Conservation (phyloP, 2,329 filamentous ascomycete species). For the Chalaropsis thielavioides region DNA sequence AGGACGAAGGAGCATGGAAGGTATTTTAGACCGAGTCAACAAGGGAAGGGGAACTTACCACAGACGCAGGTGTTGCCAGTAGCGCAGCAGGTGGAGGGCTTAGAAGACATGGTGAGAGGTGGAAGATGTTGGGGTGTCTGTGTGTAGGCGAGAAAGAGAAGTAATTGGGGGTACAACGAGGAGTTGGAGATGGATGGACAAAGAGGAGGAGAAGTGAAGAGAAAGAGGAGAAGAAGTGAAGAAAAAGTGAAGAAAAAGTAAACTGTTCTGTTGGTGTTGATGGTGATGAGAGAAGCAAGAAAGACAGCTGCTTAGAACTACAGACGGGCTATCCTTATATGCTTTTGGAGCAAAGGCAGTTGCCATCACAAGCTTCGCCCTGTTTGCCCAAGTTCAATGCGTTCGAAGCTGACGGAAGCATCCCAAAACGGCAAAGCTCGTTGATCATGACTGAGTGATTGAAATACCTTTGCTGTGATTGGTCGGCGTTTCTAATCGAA, state of each 20-base stretch:
- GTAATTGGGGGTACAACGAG: neutral
- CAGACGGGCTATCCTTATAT: conserved; percentile 14
- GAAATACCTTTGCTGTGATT: conserved; percentile 17
- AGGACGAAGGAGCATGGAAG: neutral
- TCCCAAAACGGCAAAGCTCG: conserved; percentile 10
- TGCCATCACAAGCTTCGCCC: conserved; percentile 1
- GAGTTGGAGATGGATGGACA: neutral
- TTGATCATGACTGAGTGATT: conserved; percentile 15
- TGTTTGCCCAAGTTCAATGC: conserved; percentile 4
- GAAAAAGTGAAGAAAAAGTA: neutral
- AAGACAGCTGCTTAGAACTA: neutral
- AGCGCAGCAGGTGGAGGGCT: conserved; percentile 40
- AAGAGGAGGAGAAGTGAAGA: neutral
- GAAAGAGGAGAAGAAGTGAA: neutral
- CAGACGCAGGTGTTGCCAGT: conserved; percentile 40
- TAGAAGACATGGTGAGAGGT: conserved; percentile 12
- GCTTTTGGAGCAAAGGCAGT: conserved; percentile 3
- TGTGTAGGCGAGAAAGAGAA: neutral
- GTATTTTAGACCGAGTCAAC: neutral
- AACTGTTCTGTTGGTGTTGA: neutral
- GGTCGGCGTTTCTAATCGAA: conserved; percentile 8
- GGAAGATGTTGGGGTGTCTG: neutral
- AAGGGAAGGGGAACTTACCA: conserved; percentile 32
- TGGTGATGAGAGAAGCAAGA: neutral
- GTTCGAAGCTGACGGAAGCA: conserved; percentile 5